Base-by-base conservation (phyloP, 176 grass and related monocot genomes). In the Areca catechu region DNA sequence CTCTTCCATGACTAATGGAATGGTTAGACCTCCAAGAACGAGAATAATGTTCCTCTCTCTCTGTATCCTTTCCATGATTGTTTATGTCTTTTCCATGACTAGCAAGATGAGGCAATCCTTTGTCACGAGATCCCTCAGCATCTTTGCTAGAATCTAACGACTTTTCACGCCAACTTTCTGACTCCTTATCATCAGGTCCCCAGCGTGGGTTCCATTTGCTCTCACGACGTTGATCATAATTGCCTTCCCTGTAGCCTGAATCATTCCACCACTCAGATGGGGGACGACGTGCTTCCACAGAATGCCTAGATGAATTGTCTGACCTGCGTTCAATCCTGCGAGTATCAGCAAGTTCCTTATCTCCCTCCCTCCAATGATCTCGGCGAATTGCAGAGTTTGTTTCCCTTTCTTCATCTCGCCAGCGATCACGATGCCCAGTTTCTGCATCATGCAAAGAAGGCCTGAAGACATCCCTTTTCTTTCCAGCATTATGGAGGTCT, bases 361-460 rank as follows among this genome's bases (percentile, higher is more conserved):
- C 83, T 20, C 74, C 78, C 65, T 82, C 86, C 83, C 76, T 89
- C 87, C 87, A 78, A 30, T 73, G 75, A 62, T 67, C 78, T 61
- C 87, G 89, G 64, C 88, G 76, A 67, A 67, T 76, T 61, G 75
- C 74, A 43, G 83, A 74, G 81, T 82, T 96, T 64, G 80, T 81
- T 67, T 99, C 94, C 50, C 94, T 80, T 73, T 99, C 94, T 71
- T 99, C 94, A 57, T 99, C 94, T 24, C 82, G 84, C 94, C 94
- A 99, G n/a, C 81, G 83, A 37, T 89, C 87, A 58, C 62, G 70
- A 27, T 76, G 77, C 20, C 69, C 94, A 81, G 71, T 61, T 73
- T 94, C 80, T 66, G 63, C 25, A 55, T 93, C 84, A 71, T 85
- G 73, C 50, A 75, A 56, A 30, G 88, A 62, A 50, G 81, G 70